Evolutionary conservation across 495 filamentous ascomycete genomes (phyloP).

Genomic region (Chaetomidium leptoderma): DNA sequence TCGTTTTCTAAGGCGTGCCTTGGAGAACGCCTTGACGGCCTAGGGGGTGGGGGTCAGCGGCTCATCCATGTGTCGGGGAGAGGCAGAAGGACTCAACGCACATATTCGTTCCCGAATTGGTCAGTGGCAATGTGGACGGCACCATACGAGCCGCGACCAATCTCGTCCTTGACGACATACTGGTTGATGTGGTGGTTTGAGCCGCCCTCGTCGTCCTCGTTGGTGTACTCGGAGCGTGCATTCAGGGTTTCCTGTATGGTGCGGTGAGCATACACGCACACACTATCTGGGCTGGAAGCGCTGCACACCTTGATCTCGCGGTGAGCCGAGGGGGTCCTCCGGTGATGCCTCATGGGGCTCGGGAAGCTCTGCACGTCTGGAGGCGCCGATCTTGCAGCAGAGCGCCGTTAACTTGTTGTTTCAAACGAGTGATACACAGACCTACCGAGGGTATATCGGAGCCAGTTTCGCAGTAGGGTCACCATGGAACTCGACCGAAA

Average conservation of each 20-base stretch:
- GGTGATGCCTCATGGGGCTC: conserved; percentile 72
- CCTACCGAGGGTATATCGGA: conserved; percentile 33
- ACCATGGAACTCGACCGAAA: conserved; percentile 39
- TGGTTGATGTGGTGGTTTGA: conserved; percentile 83
- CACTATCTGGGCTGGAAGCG: neutral
- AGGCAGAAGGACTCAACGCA: no score
- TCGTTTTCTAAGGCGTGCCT: conserved; percentile 83
- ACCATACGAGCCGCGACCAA: conserved; percentile 91
- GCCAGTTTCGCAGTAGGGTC: conserved; percentile 17
- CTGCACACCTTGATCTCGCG: conserved; percentile 63
- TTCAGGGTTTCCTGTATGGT: conserved; percentile 75
- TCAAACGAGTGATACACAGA: neutral
- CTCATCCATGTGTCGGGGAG: neutral
- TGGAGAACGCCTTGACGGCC: conserved; percentile 98
- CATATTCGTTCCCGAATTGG: conserved; percentile 90
- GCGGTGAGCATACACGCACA: neutral
- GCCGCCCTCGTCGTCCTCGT: conserved; percentile 74
- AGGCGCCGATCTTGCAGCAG: conserved; percentile 38
- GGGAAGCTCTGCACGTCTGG: conserved; percentile 42
- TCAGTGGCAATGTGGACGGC: conserved; percentile 89
- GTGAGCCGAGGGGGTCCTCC: conserved; percentile 63
- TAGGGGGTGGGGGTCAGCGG: conserved; percentile 31
- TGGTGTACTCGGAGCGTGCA: conserved; percentile 80
- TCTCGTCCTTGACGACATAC: conserved; percentile 91
- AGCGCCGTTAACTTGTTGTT: neutral